Percentiles rank a stretch among this genome's conserved stretches.
phyloP scores from a whole-genome alignment of 1,284 basidiomycete genomes.

The Hemileia vastatrix region DNA sequence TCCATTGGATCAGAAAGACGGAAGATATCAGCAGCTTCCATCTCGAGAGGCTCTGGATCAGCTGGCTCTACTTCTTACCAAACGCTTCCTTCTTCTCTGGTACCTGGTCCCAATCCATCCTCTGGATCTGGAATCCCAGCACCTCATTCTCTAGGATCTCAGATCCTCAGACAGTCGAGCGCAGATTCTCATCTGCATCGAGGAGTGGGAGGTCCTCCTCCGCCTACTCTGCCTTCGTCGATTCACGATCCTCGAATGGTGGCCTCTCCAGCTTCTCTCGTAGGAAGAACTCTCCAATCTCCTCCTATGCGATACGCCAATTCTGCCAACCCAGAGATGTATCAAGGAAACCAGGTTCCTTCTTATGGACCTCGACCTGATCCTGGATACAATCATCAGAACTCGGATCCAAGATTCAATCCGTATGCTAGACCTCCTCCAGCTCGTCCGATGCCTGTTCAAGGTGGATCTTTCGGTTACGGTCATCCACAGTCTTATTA shows the following conservation, averaged over 20 bases:
- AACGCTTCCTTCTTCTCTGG: not conserved
- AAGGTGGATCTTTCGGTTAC: not conserved
- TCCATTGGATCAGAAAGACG: not conserved
- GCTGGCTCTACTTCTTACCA: not conserved
- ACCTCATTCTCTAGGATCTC: not conserved
- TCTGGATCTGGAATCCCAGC: conserved; percentile 1
- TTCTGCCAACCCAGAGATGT: not conserved
- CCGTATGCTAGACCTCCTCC: conserved; percentile 3
- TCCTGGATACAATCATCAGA: not conserved
- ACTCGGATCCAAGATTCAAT: not conserved
- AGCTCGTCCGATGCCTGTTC: not conserved
- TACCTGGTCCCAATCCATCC: not conserved
- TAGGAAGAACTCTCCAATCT: not conserved
- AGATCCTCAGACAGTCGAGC: not conserved
- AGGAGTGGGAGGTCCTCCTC: not conserved
- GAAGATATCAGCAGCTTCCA: not conserved
- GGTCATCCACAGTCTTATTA: not conserved
- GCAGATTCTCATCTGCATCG: not conserved
- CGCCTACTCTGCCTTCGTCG: not conserved
- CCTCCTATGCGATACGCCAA: not conserved
- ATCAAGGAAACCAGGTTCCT: not conserved
- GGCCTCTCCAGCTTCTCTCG: not conserved
- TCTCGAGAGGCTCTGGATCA: not conserved
- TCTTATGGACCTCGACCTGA: not conserved
- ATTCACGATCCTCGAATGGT: not conserved